Evolutionary conservation across 2,329 filamentous ascomycete species (phyloP), one percentile per base, ranked within the genome.

Genomic region (Fusarium austroafricanum): DNA sequence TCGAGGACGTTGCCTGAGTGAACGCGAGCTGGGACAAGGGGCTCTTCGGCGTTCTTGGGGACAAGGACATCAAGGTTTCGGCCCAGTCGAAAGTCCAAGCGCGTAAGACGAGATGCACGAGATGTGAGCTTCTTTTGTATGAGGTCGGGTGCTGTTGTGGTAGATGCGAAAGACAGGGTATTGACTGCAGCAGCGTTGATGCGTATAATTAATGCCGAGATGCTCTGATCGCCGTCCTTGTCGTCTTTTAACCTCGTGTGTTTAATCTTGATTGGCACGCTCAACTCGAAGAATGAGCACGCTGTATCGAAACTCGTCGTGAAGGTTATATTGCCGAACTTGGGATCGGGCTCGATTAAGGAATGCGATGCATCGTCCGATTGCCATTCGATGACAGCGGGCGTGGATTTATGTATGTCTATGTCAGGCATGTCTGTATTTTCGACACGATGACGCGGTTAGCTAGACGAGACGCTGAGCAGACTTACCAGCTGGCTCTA

Each of bases 201-300:
- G 6, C 35, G 45, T 15, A 61, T 17, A 15, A 46, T 5, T 9
- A 61, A 17, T 10, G 58, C 35, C 2, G 52, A 39, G 6, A 33
- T 20, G 15, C 11, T 10, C 3, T 18, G 37, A 10, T 52, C 47
- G 11, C 39, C 20, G 10, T 21, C 20, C 40, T 39, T 53, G 20
- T 37, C 40, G 20, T 54, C 29, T 31, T 54, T 54, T 6, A 45
- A 9, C 33, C 10, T 54, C 6, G 37, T 46, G 4, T 43, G 31
- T 10, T 63, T 63, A 20, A 63, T 35, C 35, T 45, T 63, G 31
- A 64, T 42, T 10, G 61, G 50, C 21, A 64, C 45, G 21, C 44
- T 50, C n/a, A 62, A 31, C 20, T 62, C 43, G 37, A 62, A 53
- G 12, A 37, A 33, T 3, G 47, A 40, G 28, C 18, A 33, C 2